These are phyloP conservation scores for Pyrus pyrifolia DNA, from an alignment of 306 rosid species.

Conservation along the genomic window DNA sequence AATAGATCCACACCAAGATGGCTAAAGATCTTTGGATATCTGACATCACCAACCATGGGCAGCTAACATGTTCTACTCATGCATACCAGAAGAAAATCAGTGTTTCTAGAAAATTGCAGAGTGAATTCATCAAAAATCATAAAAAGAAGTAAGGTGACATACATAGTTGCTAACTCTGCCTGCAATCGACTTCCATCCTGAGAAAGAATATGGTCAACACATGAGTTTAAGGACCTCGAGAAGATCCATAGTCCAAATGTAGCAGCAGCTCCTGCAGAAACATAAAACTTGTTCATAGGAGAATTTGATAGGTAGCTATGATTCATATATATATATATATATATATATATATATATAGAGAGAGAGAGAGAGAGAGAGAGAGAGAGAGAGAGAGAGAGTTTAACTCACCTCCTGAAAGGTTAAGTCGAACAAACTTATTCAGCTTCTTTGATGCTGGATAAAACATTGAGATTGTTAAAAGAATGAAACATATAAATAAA, in stretches of 20 bases:
- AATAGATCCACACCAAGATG: background rate
- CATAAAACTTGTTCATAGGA: constrained; percentile 14
- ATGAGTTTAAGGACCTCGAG: constrained; percentile 34
- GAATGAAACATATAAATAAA: background rate
- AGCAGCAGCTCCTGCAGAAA: constrained; percentile 52
- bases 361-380: background rate
- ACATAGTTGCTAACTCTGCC: constrained; percentile 73
- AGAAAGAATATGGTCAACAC: constrained; percentile 52
- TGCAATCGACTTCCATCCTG: constrained; percentile 67
- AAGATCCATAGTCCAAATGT: constrained; percentile 40
- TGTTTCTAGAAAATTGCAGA: background rate
- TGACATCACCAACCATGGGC: background rate
- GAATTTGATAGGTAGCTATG: background rate
- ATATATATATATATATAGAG: background rate
- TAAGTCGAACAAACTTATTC: constrained; percentile 18
- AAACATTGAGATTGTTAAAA: constrained; percentile 16
- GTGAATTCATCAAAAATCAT: constrained; percentile 4
- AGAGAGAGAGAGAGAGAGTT: constrained; percentile 9
- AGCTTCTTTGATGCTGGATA: constrained; percentile 63
- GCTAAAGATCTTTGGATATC: background rate
- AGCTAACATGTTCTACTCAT: background rate
- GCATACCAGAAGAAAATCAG: background rate
- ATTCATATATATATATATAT: background rate
- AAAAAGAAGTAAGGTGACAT: constrained; percentile 24
- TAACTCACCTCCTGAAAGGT: constrained; percentile 43